Conservation (phyloP, 2,329 filamentous ascomycete genomes). For the Colletotrichum sansevieriae region DNA sequence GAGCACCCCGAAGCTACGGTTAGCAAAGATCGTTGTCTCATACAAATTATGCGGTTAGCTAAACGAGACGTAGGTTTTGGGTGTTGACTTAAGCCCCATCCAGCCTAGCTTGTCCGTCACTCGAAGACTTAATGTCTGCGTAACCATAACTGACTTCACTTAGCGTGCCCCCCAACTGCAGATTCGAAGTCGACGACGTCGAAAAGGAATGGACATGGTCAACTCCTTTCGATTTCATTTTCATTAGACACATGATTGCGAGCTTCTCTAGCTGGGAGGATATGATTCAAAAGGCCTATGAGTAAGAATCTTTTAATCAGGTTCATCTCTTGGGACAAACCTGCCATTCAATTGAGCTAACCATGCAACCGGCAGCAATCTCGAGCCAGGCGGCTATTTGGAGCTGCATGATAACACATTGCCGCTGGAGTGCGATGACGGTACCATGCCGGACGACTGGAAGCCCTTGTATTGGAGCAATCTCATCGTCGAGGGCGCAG, state of each 20-base stretch:
- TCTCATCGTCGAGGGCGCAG: conserved; percentile 51
- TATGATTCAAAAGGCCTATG: conserved; percentile 44
- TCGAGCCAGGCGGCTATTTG: conserved; percentile 39
- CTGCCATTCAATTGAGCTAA: not conserved
- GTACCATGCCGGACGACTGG: conserved; percentile 26
- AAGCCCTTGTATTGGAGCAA: conserved; percentile 45
- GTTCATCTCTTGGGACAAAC: too few species aligned
- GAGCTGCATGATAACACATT: conserved; percentile 31
- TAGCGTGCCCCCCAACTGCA: conserved; percentile 58
- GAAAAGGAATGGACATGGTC: conserved; percentile 51
- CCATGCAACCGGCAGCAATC: not conserved
- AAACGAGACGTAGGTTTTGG: conserved; percentile 41
- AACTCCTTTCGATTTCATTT: conserved; percentile 52
- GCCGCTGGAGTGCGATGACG: conserved; percentile 40
- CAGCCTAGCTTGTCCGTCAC: conserved; percentile 48
- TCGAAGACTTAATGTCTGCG: conserved; percentile 26
- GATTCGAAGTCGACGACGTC: conserved; percentile 56
- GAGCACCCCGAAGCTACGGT: conserved; percentile 49
- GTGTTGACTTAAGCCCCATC: conserved; percentile 52
- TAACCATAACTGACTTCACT: conserved; percentile 4
- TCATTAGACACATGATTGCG: conserved; percentile 48
- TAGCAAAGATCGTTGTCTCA: not conserved
- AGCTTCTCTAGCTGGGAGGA: conserved; percentile 46
- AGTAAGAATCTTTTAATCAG: conserved; percentile 45
- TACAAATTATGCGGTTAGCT: not conserved